phyloP scores from a whole-genome alignment of 1,139 yeast species.

The Candida freyschussii region DNA sequence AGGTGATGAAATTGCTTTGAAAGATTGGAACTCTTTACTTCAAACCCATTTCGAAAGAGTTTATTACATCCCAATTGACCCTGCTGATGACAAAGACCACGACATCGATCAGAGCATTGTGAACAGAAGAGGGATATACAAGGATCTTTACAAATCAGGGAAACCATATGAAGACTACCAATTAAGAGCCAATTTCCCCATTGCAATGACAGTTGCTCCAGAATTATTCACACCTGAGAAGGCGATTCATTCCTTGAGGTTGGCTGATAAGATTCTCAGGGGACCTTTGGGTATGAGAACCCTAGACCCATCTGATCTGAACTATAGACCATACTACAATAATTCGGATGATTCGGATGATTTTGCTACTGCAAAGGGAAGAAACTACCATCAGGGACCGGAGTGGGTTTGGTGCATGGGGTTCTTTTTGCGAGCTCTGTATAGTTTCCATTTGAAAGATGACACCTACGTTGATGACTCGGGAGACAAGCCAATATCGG shows the following conservation, averaged over 20 bases:
- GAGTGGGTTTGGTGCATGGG: conserved; percentile 97
- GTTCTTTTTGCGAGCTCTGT: conserved; percentile 75
- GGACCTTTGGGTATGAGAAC: conserved; percentile 94
- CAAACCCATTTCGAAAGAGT: conserved; percentile 72
- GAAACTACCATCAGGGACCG: conserved; percentile 98
- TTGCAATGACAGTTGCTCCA: conserved; percentile 92
- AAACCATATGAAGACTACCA: conserved; percentile 94
- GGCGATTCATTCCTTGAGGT: conserved; percentile 58
- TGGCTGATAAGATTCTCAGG: conserved; percentile 69
- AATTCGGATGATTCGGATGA: conserved; percentile 79
- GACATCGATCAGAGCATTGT: conserved; percentile 61
- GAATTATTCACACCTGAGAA: conserved; percentile 65
- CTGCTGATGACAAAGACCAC: conserved; percentile 49
- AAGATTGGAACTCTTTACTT: conserved; percentile 68
- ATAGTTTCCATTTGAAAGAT: conserved; percentile 45
- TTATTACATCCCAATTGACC: conserved; percentile 67
- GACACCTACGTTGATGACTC: conserved; percentile 23
- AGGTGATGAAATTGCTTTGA: conserved; percentile 48
- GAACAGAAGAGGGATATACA: conserved; percentile 90
- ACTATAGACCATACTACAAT: conserved; percentile 83
- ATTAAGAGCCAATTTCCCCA: conserved; percentile 84
- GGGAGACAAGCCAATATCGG: conserved; percentile 35
- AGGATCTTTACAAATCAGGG: conserved; percentile 75
- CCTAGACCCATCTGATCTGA: conserved; percentile 85
- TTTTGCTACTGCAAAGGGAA: conserved; percentile 90